Conservation (phyloP, 192 early-diverging fungal genomes). For the Phlyctochytrium bullatum region DNA sequence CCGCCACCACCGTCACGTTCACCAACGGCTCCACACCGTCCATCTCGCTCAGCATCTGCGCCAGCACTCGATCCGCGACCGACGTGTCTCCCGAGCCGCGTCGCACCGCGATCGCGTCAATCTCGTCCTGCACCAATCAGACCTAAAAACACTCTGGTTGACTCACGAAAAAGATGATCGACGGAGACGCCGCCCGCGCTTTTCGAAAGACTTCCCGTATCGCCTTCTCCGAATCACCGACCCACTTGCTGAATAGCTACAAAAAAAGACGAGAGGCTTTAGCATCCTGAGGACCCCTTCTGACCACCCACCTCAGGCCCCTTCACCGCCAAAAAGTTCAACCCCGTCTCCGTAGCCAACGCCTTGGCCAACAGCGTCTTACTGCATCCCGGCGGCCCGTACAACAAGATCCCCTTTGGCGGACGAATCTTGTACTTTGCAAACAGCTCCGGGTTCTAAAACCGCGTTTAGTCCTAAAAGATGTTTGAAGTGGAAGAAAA, state of each 20-base stretch:
- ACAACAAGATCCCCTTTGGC: slow-evolving; percentile 95
- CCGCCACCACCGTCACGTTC: slow-evolving; percentile 95
- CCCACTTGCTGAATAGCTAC: slow-evolving; percentile 97
- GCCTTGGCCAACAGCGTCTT: slow-evolving; percentile 99
- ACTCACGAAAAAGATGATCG: slow-evolving; percentile 96
- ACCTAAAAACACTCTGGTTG: neutral
- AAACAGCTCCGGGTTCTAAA: slow-evolving; percentile 89
- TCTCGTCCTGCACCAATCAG: slow-evolving; percentile 75
- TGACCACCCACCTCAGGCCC: slow-evolving; percentile 81
- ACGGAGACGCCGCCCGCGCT: slow-evolving; percentile 89
- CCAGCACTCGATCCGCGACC: slow-evolving; percentile 90
- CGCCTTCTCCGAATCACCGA: slow-evolving; percentile 97
- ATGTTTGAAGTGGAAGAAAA: neutral
- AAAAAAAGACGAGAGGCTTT: slow-evolving; percentile 4
- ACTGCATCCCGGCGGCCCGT: slow-evolving; percentile 97
- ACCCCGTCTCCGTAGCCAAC: slow-evolving; percentile 88
- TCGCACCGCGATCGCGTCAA: slow-evolving; percentile 90
- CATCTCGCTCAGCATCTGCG: slow-evolving; percentile 90
- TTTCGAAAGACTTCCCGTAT: slow-evolving; percentile 92
- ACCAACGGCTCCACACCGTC: slow-evolving; percentile 95
- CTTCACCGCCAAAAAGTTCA: slow-evolving; percentile 98
- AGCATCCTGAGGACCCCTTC: too few relatives aligned
- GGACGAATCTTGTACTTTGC: slow-evolving; percentile 84
- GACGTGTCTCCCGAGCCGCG: slow-evolving; percentile 73
- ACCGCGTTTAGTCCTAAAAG: neutral